Percentiles rank a stretch among this genome's conserved stretches.
phyloP scores from a whole-genome alignment of 176 grass and related monocot species.

The Oropetium thomaeum region DNA sequence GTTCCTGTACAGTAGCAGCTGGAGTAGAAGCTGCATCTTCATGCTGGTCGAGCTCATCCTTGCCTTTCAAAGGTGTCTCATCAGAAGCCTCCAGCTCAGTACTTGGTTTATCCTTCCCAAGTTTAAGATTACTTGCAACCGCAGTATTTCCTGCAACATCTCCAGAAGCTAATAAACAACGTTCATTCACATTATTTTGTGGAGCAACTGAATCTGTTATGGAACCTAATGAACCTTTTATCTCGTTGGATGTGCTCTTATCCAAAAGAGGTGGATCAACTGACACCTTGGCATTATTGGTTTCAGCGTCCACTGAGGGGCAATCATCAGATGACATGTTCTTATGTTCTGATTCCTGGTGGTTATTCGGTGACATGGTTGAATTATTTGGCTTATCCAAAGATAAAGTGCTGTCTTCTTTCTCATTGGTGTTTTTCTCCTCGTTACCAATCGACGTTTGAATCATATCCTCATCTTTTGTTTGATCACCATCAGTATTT shows the following conservation, averaged over 20 bases:
- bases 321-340: slow-evolving; percentile 26
- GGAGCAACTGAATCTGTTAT: slow-evolving; percentile 11
- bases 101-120: slow-evolving; percentile 41
- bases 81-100: slow-evolving; percentile 24
- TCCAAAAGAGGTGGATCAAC: slow-evolving; percentile 30
- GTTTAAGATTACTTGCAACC: slow-evolving; percentile 25
- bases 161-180: slow-evolving; percentile 33
- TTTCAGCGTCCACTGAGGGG: slow-evolving; percentile 14
- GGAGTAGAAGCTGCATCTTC: slow-evolving; percentile 36
- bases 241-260: slow-evolving; percentile 28
- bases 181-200: slow-evolving; percentile 35
- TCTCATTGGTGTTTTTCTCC: slow-evolving; percentile 35
- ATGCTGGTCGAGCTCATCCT: slow-evolving; percentile 26
- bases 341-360: slow-evolving; percentile 38
- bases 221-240: slow-evolving; percentile 36
- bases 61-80: slow-evolving; percentile 38
- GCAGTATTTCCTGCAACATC: slow-evolving; percentile 36
- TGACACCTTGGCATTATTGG: slow-evolving; percentile 33
- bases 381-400: slow-evolving; percentile 43
- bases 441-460: slow-evolving; percentile 35
- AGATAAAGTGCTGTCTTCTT: slow-evolving; percentile 38
- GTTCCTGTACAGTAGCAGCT: slow-evolving; percentile 31
- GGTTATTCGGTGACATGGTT: slow-evolving; percentile 31
- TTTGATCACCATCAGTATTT: slow-evolving; percentile 47
- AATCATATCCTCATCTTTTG: slow-evolving; percentile 41